Evolutionary conservation across 2,329 filamentous ascomycete genomes (phyloP), one percentile per base, ranked within the genome.

Genomic region (Hawksworthiomyces lignivorus): DNA sequence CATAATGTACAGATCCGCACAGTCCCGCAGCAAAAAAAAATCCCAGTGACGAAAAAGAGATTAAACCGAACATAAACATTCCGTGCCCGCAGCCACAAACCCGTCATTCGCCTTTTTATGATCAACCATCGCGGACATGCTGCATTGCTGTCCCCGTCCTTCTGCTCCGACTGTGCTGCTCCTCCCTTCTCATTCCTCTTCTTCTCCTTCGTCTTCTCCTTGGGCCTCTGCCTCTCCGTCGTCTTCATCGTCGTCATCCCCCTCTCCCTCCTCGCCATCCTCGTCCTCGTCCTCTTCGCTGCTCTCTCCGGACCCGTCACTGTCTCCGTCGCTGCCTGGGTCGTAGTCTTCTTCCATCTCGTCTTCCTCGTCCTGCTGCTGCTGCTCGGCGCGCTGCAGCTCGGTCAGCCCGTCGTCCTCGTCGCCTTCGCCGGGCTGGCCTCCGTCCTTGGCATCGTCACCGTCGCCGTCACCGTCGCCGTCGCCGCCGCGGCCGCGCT

Each of bases 341-440:
- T 82, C 75, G 49, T 82, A 82, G 51, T 82, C 78, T 49, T 82
- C 77, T 50, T 82, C 79, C 5, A 78, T 67, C 43, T 80, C 77
- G 36, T 80, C 77, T 43, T 80, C 77, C 2, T 78, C 76, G 28
- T 80, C 74, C 45, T 75, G 71, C 27, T 75, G 48, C 45, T 63
- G 61, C 4, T 61, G 64, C 49, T 77, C 73, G 8, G 72, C 73
- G 42, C 62, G 66, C 54, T 73, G 64, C 30, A 76, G 57, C 57
- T 71, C 70, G 3, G 68, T 70, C 50, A 67, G 57, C 12, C 61
- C 66, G 28, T 64, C 64, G 4, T 55, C 64, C 11, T 51, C 63
- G 9, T 60, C 62, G 3, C 56, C 64, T 11, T 56, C 64, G 1
- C 60, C 70, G 14, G 10, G 20, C 10, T 66, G 64, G 0, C 58